phyloP scores from a whole-genome alignment of 768 basidiomycete species.

The Suillus subalutaceus region DNA sequence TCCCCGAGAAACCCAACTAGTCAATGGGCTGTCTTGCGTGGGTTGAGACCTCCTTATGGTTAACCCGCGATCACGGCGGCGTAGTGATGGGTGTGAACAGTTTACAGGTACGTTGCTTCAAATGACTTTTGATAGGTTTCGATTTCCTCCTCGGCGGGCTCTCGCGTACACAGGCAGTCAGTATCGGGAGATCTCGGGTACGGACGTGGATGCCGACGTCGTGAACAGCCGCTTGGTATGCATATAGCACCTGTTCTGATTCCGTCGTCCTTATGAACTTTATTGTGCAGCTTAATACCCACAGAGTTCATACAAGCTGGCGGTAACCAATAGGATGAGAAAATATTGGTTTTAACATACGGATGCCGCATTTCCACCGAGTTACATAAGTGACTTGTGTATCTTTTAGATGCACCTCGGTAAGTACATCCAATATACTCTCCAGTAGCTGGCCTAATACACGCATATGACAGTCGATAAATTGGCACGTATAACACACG shows the following conservation, averaged over 20 bases:
- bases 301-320: not conserved
- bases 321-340: not conserved
- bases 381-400: not conserved
- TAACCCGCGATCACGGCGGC: not conserved
- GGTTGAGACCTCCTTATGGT: not conserved
- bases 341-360: not conserved
- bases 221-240: slow-evolving; percentile 2
- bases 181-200: not conserved
- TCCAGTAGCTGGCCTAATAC: not conserved
- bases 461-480: not conserved
- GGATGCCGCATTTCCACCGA: not conserved
- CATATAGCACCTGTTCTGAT: not conserved
- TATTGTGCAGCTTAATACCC: not conserved
- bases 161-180: not conserved
- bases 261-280: not conserved
- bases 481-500: not conserved
- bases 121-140: not conserved
- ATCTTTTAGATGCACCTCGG: not conserved
- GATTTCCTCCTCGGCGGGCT: not conserved
- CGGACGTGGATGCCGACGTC: not conserved
- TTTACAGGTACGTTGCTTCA: not conserved
- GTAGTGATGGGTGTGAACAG: slow-evolving; percentile 1
- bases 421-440: not conserved
- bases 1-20: not conserved
- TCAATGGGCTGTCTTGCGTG: not conserved